A percentile compares a stretch with the other conserved stretches of the same genome.
Evolutionary conservation across 768 basidiomycete species (phyloP).

Genomic region (Boletales sp.): DNA sequence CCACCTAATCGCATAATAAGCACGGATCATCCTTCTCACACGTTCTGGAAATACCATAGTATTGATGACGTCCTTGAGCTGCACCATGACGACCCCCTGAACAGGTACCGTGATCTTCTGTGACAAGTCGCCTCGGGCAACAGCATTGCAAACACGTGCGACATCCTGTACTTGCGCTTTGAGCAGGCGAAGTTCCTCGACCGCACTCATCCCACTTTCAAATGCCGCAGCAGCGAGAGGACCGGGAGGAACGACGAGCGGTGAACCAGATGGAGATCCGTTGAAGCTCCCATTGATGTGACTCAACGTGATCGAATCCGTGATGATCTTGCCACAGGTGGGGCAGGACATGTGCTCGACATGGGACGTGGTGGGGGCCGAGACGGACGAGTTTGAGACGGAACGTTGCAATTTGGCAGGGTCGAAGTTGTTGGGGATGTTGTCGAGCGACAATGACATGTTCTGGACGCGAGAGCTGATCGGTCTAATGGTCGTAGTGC

Average conservation of each 20-base stretch:
- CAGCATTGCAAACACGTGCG: conserved; percentile 76
- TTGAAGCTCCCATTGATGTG: conserved; percentile 23
- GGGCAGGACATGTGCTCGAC: conserved; percentile 46
- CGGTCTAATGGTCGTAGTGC: conserved; percentile 18
- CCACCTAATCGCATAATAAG: conserved; percentile 40
- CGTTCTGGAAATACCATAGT: conserved; percentile 43
- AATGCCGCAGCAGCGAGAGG: conserved; percentile 53
- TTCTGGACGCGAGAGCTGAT: conserved; percentile 31
- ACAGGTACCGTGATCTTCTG: conserved; percentile 79
- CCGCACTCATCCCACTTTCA: conserved; percentile 62
- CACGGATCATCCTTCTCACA: conserved; percentile 1
- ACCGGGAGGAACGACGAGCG: conserved; percentile 52
- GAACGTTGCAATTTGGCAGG: conserved; percentile 31
- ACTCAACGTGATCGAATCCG: conserved; percentile 39
- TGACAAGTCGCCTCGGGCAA: conserved; percentile 69
- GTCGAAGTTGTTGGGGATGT: conserved; percentile 40
- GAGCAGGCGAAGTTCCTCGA: conserved; percentile 72
- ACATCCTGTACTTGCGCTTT: conserved; percentile 85
- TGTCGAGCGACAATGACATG: conserved; percentile 53
- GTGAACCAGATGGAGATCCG: conserved; percentile 29
- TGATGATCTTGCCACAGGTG: conserved; percentile 50
- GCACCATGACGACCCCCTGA: conserved; percentile 75
- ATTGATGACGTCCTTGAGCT: conserved; percentile 77
- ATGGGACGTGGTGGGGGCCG: conserved; percentile 44
- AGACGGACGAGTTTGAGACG: conserved; percentile 33